Evolutionary conservation across 352 stramenopile genomes (phyloP).

Genomic region (Phytophthora sojae): DNA sequence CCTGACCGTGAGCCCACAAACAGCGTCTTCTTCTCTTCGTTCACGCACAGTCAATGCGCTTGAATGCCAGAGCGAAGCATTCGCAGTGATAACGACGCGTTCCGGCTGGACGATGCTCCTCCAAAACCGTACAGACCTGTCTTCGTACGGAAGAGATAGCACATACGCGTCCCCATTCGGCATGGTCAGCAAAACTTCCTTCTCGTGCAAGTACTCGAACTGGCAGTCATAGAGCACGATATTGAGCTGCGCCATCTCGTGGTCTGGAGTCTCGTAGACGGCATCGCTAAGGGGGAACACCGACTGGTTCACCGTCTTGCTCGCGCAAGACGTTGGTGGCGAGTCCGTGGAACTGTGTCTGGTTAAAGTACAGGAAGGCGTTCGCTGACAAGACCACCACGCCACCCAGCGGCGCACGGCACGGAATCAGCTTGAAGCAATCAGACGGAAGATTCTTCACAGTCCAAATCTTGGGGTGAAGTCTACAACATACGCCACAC

Average conservation of each 20-base stretch:
- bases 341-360: slow-evolving; percentile 86
- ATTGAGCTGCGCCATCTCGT: slow-evolving; percentile 59
- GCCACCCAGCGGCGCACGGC: slow-evolving; percentile 72
- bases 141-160: slow-evolving; percentile 70
- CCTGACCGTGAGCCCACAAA: slow-evolving; percentile 86
- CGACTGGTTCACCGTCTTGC: slow-evolving; percentile 76
- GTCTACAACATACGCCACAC: slow-evolving; percentile 19
- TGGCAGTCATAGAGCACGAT: slow-evolving; percentile 75
- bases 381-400: slow-evolving; percentile 83
- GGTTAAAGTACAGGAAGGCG: slow-evolving; percentile 89
- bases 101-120: slow-evolving; percentile 29
- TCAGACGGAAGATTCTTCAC: slow-evolving; percentile 85
- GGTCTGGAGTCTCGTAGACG: slow-evolving; percentile 65
- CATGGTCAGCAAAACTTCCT: slow-evolving; percentile 74
- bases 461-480: slow-evolving; percentile 90
- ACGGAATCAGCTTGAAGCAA: slow-evolving; percentile 78
- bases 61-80: slow-evolving; percentile 57
- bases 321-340: slow-evolving; percentile 77
- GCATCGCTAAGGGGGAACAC: slow-evolving; percentile 74
- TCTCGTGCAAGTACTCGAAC: slow-evolving; percentile 72
- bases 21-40: slow-evolving; percentile 69
- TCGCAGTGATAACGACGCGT: slow-evolving; percentile 57
- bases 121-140: slow-evolving; percentile 47
- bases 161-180: slow-evolving; percentile 68
- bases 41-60: slow-evolving; percentile 67